These are phyloP conservation scores for Harringtonia aguacate DNA, from an alignment of 2,329 filamentous ascomycete species.

Conservation along the genomic window DNA sequence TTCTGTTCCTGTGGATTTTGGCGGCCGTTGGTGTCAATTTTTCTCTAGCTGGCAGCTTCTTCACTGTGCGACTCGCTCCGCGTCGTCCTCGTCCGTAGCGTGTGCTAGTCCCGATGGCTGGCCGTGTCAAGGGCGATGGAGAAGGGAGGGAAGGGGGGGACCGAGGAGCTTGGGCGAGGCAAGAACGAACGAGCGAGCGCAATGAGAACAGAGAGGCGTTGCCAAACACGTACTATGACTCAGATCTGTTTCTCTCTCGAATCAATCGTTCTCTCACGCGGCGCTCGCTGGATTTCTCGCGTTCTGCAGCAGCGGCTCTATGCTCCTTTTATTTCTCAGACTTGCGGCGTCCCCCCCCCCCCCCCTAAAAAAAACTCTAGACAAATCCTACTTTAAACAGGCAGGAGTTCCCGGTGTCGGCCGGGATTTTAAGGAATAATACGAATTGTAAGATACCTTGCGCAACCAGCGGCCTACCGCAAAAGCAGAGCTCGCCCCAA, in stretches of 20 bases:
- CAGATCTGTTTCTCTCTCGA: too few species aligned
- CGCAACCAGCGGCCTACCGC: background rate
- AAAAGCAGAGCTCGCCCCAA: background rate
- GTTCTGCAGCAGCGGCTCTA: background rate
- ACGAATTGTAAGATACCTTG: background rate
- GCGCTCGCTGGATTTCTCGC: too few species aligned
- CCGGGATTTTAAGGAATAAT: background rate
- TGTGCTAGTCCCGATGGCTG: background rate
- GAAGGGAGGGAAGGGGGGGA: background rate
- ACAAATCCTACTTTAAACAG: background rate
- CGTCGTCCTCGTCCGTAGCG: conserved; percentile 4
- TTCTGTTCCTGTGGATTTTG: too few species aligned
- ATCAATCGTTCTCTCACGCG: too few species aligned
- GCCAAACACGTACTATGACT: too few species aligned
- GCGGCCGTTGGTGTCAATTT: background rate
- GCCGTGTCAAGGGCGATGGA: background rate
- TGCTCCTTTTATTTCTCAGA: background rate
- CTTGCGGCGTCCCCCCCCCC: too few species aligned
- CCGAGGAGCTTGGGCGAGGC: too few species aligned
- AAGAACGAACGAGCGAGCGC: too few species aligned
- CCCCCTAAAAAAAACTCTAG: background rate
- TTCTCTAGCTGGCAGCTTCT: background rate
- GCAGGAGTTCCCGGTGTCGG: background rate
- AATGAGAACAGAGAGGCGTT: too few species aligned
- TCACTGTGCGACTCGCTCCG: background rate